Conservation (phyloP, 371 early-diverging fungal genomes). For the Chytridium lagenaria region DNA sequence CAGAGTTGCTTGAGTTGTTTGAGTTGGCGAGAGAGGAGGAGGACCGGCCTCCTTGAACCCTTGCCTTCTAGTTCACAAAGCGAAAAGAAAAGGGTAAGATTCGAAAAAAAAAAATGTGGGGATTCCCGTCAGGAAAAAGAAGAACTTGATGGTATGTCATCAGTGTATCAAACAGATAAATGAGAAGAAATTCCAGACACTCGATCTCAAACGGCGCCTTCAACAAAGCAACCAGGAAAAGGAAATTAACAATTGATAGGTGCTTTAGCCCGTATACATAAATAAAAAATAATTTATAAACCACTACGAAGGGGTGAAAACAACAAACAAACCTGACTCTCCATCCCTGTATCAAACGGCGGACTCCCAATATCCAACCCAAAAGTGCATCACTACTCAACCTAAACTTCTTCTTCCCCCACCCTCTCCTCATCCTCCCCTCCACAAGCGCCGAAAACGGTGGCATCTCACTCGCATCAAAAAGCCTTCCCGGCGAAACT, state of each 20-base stretch:
- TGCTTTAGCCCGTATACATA: too few relatives aligned
- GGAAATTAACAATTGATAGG: too few relatives aligned
- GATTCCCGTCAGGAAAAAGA: too few relatives aligned
- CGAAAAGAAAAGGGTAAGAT: neutral
- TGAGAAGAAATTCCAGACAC: too few relatives aligned
- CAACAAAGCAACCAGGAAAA: too few relatives aligned
- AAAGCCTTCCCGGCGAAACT: neutral
- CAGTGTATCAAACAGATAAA: too few relatives aligned
- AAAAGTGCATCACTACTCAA: slow-evolving; percentile 5
- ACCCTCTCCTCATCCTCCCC: neutral
- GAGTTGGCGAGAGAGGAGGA: neutral
- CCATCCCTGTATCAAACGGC: slow-evolving; percentile 2
- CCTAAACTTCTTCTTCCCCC: neutral
- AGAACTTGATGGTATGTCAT: too few relatives aligned
- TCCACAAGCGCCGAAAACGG: slow-evolving; percentile 14
- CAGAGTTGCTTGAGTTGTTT: neutral
- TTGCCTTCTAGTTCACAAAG: neutral
- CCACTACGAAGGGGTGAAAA: too few relatives aligned
- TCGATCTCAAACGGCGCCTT: too few relatives aligned
- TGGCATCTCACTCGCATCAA: neutral
- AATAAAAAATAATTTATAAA: too few relatives aligned
- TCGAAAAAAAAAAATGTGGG: neutral
- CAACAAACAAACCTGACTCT: slow-evolving; percentile 4
- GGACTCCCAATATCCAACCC: slow-evolving; percentile 15
- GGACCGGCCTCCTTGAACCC: neutral